These are phyloP conservation scores for Xylaria multiplex DNA, from an alignment of 2,329 filamentous ascomycete species.

Conservation along the genomic window DNA sequence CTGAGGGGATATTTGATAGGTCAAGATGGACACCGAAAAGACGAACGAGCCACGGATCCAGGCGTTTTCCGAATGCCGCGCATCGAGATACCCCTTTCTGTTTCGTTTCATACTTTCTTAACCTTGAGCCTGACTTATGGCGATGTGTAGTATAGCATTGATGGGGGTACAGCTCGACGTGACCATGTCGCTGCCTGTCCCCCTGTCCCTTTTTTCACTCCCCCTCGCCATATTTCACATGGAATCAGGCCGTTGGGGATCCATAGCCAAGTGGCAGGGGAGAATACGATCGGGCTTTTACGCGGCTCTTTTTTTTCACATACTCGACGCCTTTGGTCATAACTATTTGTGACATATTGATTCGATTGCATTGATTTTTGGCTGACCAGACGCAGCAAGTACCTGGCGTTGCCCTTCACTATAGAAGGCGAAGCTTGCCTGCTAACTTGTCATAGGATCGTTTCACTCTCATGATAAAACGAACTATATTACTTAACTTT, in stretches of 20 bases:
- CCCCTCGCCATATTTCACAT: constrained; percentile 41
- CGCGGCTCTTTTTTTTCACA: constrained; percentile 17
- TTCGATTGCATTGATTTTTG: neutral
- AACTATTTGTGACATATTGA: constrained; percentile 27
- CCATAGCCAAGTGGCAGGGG: constrained; percentile 48
- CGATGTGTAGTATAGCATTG: constrained; percentile 42
- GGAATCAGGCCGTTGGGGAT: constrained; percentile 32
- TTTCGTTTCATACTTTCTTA: constrained; percentile 28
- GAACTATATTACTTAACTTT: neutral
- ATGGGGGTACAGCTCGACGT: constrained; percentile 29
- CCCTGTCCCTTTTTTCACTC: constrained; percentile 19
- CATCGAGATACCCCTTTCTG: constrained; percentile 41
- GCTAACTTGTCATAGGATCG: constrained; percentile 24
- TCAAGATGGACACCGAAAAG: constrained; percentile 23
- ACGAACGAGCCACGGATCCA: constrained; percentile 27
- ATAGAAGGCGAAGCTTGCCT: constrained; percentile 1
- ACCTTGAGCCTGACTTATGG: constrained; percentile 27
- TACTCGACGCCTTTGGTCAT: constrained; percentile 30
- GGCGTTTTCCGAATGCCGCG: constrained; percentile 26
- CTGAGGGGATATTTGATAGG: constrained; percentile 23
- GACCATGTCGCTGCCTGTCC: constrained; percentile 25
- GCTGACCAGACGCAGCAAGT: neutral
- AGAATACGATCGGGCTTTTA: constrained; percentile 34
- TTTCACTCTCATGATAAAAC: constrained; percentile 3
- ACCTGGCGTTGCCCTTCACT: constrained; percentile 2